Percentiles rank a stretch among this genome's conserved stretches.
Conservation (phyloP, 257 asterid species). For the Asclepias syriaca region DNA sequence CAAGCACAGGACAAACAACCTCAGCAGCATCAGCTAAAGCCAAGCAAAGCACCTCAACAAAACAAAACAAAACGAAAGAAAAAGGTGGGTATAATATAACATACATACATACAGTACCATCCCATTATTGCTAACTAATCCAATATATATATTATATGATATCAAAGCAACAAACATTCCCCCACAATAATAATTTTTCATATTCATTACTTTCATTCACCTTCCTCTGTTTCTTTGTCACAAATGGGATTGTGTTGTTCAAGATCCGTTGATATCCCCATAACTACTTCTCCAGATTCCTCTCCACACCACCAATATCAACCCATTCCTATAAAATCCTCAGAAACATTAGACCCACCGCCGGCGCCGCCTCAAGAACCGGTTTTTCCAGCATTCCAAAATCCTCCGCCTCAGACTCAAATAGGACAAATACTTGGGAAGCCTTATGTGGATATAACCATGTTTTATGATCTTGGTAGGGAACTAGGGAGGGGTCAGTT, state of each 20-base stretch:
- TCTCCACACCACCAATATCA: slow-evolving; percentile 18
- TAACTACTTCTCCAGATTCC: slow-evolving; percentile 43
- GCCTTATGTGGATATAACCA: slow-evolving; percentile 26
- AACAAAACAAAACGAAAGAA: too few relatives aligned
- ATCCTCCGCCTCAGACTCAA: background rate
- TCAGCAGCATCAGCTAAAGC: background rate
- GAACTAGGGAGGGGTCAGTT: slow-evolving; percentile 45
- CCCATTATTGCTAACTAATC: background rate
- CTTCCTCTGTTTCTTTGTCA: slow-evolving; percentile 7
- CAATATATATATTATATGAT: too few relatives aligned
- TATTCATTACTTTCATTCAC: slow-evolving; percentile 3
- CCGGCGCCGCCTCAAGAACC: slow-evolving; percentile 22
- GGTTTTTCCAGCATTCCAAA: background rate
- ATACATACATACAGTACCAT: too few relatives aligned
- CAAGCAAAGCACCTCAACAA: slow-evolving; percentile 1
- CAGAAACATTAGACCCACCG: slow-evolving; percentile 16
- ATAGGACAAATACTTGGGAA: slow-evolving; percentile 23
- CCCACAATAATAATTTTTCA: background rate
- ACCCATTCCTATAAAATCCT: slow-evolving; percentile 14
- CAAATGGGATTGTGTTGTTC: slow-evolving; percentile 55
- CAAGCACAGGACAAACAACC: background rate
- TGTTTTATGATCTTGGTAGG: slow-evolving; percentile 28
- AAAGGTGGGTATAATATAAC: too few relatives aligned
- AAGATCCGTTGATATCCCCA: slow-evolving; percentile 50
- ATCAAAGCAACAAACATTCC: background rate